Evolutionary conservation across 441 rosid genomes (phyloP).

Genomic region (Oxalis stricta): DNA sequence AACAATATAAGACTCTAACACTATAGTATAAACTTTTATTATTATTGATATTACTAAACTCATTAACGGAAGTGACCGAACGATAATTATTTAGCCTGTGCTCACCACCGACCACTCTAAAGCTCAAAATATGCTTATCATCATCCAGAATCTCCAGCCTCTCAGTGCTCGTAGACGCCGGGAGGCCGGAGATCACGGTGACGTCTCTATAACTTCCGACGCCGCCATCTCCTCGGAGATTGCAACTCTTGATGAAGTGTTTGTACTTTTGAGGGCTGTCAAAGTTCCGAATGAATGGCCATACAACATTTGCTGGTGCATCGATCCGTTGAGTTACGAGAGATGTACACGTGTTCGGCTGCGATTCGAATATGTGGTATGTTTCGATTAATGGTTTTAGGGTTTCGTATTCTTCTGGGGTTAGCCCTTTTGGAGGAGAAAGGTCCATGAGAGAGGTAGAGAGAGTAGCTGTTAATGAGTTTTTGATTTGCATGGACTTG

Average conservation of each 20-base stretch:
- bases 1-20: slow-evolving; percentile 28
- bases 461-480: too few species aligned
- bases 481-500: too few species aligned
- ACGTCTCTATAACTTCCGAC: slow-evolving; percentile 25
- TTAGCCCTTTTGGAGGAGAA: neutral
- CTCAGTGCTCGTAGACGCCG: slow-evolving; percentile 28
- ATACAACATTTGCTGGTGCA: neutral
- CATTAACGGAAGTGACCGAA: slow-evolving; percentile 28
- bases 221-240: slow-evolving; percentile 13
- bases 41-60: slow-evolving; percentile 7
- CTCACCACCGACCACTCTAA: slow-evolving; percentile 28
- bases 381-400: neutral
- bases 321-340: neutral
- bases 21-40: slow-evolving; percentile 21
- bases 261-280: slow-evolving; percentile 24
- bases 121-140: slow-evolving; percentile 19
- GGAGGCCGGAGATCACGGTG: slow-evolving; percentile 24
- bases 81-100: slow-evolving; percentile 32
- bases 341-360: slow-evolving; percentile 4
- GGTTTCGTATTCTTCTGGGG: neutral
- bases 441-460: too few species aligned
- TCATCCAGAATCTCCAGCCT: slow-evolving; percentile 26
- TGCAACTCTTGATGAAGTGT: slow-evolving; percentile 29
- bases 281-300: slow-evolving; percentile 13
- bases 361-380: slow-evolving; percentile 1